Conservation (phyloP, 1,139 yeast genomes). For the Debaryomyces robertsiae region DNA sequence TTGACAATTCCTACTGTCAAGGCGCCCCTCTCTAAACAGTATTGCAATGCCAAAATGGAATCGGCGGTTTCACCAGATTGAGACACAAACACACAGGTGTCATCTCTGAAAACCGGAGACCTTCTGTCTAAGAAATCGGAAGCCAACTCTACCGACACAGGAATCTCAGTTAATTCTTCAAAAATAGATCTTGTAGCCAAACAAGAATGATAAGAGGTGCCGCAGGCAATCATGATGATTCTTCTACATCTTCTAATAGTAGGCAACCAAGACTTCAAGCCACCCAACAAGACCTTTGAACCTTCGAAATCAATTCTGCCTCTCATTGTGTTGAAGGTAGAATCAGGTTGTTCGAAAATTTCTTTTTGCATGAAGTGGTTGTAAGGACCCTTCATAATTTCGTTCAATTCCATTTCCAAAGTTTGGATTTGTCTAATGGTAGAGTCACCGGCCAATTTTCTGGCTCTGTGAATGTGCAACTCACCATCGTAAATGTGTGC, state of each 20-base stretch:
- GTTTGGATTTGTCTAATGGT: constrained; percentile 96
- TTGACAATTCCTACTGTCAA: constrained; percentile 93
- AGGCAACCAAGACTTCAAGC: constrained; percentile 80
- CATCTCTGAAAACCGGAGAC: constrained; percentile 97
- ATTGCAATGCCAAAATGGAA: constrained; percentile 93
- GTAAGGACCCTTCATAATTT: constrained; percentile 97
- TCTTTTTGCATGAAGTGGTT: constrained; percentile 99
- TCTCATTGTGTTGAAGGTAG: constrained; percentile 98
- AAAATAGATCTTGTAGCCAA: constrained; percentile 94
- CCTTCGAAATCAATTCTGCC: constrained; percentile 95
- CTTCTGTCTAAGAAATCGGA: constrained; percentile 95
- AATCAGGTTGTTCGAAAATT: constrained; percentile 97
- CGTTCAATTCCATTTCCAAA: constrained; percentile 93
- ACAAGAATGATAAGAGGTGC: constrained; percentile 98
- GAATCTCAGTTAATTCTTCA: constrained; percentile 95
- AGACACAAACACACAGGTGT: constrained; percentile 95
- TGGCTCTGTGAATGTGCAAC: constrained; percentile 95
- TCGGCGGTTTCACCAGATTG: constrained; percentile 99
- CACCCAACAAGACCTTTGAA: constrained; percentile 80
- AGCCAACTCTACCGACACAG: constrained; percentile 94
- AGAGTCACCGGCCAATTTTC: constrained; percentile 87
- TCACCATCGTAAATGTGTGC: constrained; percentile 99
- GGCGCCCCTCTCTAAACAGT: constrained; percentile 96
- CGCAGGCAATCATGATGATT: constrained; percentile 98
- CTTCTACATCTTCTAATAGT: constrained; percentile 94